Base-by-base conservation (phyloP, 495 filamentous ascomycete species). In the Penicillium soppii region DNA sequence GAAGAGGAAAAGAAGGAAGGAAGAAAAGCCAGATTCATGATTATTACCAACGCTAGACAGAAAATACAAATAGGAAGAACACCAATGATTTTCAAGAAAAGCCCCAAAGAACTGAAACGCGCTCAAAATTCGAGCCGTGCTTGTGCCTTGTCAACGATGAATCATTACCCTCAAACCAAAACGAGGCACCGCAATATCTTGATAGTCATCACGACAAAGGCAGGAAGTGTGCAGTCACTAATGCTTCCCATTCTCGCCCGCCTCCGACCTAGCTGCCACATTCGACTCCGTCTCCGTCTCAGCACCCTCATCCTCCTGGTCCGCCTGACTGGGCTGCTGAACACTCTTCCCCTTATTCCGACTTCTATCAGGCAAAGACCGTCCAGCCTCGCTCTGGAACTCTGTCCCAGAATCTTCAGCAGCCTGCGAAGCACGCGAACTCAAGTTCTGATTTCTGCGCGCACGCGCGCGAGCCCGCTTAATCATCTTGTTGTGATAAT, bases 401-500 rank as follows among this genome's bases (percentile, higher is more conserved):
- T 71, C 68, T 7, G 56, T 46, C 8, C 40, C 59, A 9, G 62
- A 63, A 32, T 71, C 62, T 6, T 67, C 63, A 8, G 46, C 54
- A 7, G 41, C 37, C 43, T 49, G 50, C 1, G 60, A 62, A 17
- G 50, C 44, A 6, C 36, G 39, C 0, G 53, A 47, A 4, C 44
- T 52, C 2, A 37, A 41, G 8, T 56, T 53, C 5, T 23, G 53
- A n/a, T 23, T 33, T 9, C 29, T 33, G 2, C 56, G 58, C 3
- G 61, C 50, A 30, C 57, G 60, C 0, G 65, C 62, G 44, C 54
- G 50, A 1, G 61, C 65, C 16, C 68, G 57, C 3, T 64, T 59
- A 52, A 74, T 74, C 54, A 76, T 50, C 22, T 63, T 56, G 43
- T 74, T 72, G 47, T 76, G 73, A 43, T 70, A 76, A 7, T 70